Conservation (phyloP, 2,329 filamentous ascomycete species). For the Verticillium nonalfalfae region DNA sequence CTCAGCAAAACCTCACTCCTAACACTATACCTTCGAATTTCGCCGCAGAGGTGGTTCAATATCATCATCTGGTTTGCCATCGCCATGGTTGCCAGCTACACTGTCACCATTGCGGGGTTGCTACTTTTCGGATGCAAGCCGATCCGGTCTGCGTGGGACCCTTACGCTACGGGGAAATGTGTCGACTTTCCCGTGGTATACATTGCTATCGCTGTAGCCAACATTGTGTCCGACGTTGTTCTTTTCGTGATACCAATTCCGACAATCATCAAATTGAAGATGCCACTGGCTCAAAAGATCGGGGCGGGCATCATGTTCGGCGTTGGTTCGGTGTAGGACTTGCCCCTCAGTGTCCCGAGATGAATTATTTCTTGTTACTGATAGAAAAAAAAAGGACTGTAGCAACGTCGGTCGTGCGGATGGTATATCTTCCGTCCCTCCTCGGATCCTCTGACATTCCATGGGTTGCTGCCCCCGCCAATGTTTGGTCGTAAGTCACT, state of each 20-base stretch:
- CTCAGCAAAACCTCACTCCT: slow-evolving; percentile 28
- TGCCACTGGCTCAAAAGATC: slow-evolving; percentile 38
- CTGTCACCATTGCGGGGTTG: slow-evolving; percentile 12
- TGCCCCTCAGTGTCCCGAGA: not conserved
- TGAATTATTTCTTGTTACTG: not conserved
- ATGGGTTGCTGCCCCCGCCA: slow-evolving; percentile 12
- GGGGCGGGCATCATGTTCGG: slow-evolving; percentile 34
- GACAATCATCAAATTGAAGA: slow-evolving; percentile 32
- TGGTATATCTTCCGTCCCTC: slow-evolving; percentile 8
- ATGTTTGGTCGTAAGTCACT: slow-evolving; percentile 11
- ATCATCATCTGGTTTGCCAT: slow-evolving; percentile 18
- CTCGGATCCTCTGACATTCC: slow-evolving; percentile 9
- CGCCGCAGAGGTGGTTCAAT: slow-evolving; percentile 21
- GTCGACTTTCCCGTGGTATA: slow-evolving; percentile 37
- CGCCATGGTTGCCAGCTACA: slow-evolving; percentile 20
- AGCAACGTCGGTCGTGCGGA: slow-evolving; percentile 16
- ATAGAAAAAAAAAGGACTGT: slow-evolving; percentile 16
- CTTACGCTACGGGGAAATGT: slow-evolving; percentile 21
- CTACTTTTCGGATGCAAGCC: slow-evolving; percentile 15
- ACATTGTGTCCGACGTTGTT: slow-evolving; percentile 39
- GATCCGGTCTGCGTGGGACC: slow-evolving; percentile 13
- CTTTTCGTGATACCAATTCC: slow-evolving; percentile 37
- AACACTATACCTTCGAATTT: slow-evolving; percentile 26
- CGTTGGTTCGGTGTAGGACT: slow-evolving; percentile 23
- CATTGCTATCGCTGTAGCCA: slow-evolving; percentile 37